Evolutionary conservation across 1,284 basidiomycete genomes (phyloP), one percentile per base, ranked within the genome.

Genomic region (Melampsora americana): DNA sequence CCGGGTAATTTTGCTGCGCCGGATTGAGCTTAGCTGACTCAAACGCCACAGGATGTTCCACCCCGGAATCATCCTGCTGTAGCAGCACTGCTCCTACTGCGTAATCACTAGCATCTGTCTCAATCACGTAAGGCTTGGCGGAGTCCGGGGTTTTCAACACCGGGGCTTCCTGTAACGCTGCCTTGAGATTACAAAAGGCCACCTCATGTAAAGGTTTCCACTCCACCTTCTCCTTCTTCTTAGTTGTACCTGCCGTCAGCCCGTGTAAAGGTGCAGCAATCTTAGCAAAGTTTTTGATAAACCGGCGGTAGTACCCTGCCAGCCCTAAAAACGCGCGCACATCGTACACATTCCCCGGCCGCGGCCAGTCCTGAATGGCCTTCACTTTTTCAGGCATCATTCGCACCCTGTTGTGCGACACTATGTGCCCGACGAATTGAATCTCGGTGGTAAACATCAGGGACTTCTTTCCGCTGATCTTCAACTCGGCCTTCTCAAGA

Each of bases 311-410:
- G 23, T 48, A 74, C 4, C 59, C 32, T 11, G 56, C 28, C 12
- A 66, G 39, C 12, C 66, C 66, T 20, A 73, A 39, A 60, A 73
- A 73, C 11, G 48, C 12, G 30, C 32, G 70, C 6, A 73, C 46
- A 66, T 65, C 62, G 14, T 59, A 28, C 6, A 73, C 70, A 18
- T 66, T 67, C 5, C n/a, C n/a, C n/a, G 72, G 72, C 28, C 20
- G 7, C 4, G 72, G 72, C 72, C 72, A 75, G 12, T 68, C 30
- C 67, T n/a, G n/a, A n/a, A n/a, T n/a, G n/a, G n/a, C n/a, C n/a
- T n/a, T n/a, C n/a, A n/a, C n/a, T n/a, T n/a, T 75, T 20, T 67
- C 72, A 20, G 23, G 72, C 39, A 46, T 61, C 39, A 42, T 42
- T 20, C 20, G 5, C 1, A 75, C 30, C 26, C 30, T 26, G 23